Percentiles rank a stretch among this genome's conserved stretches.
Conservation (phyloP, 2,329 filamentous ascomycete genomes). For the Trichoderma sp. region DNA sequence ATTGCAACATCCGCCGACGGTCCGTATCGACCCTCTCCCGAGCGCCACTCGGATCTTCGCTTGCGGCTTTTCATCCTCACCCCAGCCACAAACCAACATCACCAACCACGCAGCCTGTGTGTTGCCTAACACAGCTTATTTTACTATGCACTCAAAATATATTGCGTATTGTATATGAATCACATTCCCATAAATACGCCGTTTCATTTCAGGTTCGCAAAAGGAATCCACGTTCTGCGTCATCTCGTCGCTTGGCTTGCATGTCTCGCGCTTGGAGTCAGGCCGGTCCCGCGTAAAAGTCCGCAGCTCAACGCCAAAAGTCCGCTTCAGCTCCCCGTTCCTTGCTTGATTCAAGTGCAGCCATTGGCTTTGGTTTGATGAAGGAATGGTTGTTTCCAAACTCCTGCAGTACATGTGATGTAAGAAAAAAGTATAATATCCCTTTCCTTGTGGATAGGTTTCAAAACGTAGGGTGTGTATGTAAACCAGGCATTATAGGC, state of each 20-base stretch:
- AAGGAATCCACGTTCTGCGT: neutral
- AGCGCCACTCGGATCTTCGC: conserved; percentile 2
- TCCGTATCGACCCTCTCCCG: neutral
- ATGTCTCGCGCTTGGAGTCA: neutral
- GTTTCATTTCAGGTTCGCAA: neutral
- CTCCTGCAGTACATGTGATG: neutral
- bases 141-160: neutral
- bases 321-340: neutral
- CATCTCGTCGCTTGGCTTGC: neutral
- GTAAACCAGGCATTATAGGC: neutral
- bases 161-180: neutral
- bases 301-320: neutral
- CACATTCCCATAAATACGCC: neutral
- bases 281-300: neutral
- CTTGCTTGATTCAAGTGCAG: neutral
- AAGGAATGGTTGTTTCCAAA: neutral
- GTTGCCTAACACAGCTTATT: neutral
- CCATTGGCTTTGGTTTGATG: neutral
- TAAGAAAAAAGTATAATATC: neutral
- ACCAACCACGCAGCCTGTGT: neutral
- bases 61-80: neutral
- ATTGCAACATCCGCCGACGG: conserved; percentile 9
- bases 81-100: neutral
- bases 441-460: neutral
- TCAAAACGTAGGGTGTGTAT: neutral